Evolutionary conservation across 306 rosid genomes (phyloP), one percentile per base, ranked within the genome.

Genomic region (Comarum palustre): DNA sequence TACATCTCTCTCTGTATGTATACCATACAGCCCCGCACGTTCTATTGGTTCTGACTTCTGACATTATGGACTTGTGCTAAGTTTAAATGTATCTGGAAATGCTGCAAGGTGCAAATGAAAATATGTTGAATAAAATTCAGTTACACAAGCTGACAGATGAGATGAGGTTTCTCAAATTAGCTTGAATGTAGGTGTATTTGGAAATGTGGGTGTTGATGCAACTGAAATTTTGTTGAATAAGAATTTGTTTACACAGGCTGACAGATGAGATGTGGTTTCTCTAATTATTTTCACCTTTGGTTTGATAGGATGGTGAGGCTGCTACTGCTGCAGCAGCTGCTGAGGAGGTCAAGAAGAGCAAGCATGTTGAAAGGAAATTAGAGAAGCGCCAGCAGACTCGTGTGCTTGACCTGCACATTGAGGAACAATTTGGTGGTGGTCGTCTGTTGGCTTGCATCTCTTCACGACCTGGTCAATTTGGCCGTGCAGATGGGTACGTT

Each of bases 381-480:
- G 89, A 87, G 81, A 82, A 87, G 82, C 89, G 86, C 10, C 79
- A 79, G 34, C 71, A 87, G 66, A 61, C 38, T 73, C 78, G 88
- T 9, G 72, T 60, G 32, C 88, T 87, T 48, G 90, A 80, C 39
- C 16, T 69, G 45, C 90, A 84, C 42, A 84, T 84, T 76, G 91
- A 87, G 77, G 91, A 87, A 24, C 89, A 84, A 76, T 87, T 87
- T 58, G 78, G 86, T 3, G 72, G 87, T 34, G 89, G 91, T 66
- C 87, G 91, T 74, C 78, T 87, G 2, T 62, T 87, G 77, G 91
- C 89, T 43, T 84, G 87, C 68, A 87, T 87, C 76, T 82, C 91
- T 68, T 87, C 87, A 34, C 75, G 91, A 34, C 91, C 89, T 67
- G 89, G 91, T 22, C 89, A 87, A 59, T 84, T 89, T 39, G 90